Evolutionary conservation across 768 basidiomycete genomes (phyloP), one percentile per base, ranked within the genome.

Genomic region (Russula emetica): DNA sequence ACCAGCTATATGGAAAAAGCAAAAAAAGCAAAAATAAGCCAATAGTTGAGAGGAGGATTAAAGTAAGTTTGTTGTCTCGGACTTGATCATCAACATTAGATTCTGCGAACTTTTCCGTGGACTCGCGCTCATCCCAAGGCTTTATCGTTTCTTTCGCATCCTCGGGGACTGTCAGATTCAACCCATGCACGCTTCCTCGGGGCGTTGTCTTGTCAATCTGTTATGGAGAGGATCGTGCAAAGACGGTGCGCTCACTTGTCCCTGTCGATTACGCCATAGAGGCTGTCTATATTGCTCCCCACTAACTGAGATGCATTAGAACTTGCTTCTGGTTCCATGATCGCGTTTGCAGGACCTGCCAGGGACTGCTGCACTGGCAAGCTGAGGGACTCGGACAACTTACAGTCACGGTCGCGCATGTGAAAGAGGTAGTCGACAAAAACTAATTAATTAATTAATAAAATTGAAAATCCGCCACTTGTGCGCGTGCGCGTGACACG

Each of bases 61-160:
- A 24, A 36, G 3, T 3, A 8, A 28, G 28, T 9, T n/a, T 18
- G 13, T 38, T 38, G n/a, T 26, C 16, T 55, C 78, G 55, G 64
- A 89, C 91, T 82, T 94, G 90, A 71, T 94, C 91, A 67, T 94
- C 92, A 16, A 92, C 91, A 36, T 84, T 86, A 0, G 91, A 92
- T 22, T 93, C 87, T 16, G 84, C 85, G 64, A 77, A 92, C 66
- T 78, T 79, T 3, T 74, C 74, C 13, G 82, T 85, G 55, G 87
- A 84, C 26, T 93, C 88, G 51, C 91, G 78, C 68, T 88, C 79
- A 61, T 86, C 81, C 92, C 92, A 94, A 3, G 87, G 84, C 73
- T 94, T 94, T 65, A 94, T 87, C 42, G 92, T 74, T 16, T 77
- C 82, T 66, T 83, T 85, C 1, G 91, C 92, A 68, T 87, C 81